A percentile compares a stretch with the other conserved stretches of the same genome.
Evolutionary conservation across 140 eudicot species (phyloP).

Genomic region (Flaveria floridana): DNA sequence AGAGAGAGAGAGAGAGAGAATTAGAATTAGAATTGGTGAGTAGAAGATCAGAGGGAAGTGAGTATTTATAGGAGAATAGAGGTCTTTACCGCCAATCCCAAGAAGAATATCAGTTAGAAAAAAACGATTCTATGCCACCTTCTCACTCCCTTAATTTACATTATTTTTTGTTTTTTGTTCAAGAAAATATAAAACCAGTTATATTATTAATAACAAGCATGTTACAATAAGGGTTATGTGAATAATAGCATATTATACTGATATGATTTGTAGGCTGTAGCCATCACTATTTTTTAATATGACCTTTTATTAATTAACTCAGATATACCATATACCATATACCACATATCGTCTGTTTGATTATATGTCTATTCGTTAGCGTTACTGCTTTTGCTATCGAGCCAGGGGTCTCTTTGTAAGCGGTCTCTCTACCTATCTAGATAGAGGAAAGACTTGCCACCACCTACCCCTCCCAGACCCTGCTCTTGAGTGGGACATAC

Average conservation of each 20-base stretch:
- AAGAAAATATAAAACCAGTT: neutral
- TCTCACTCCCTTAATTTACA: conserved; percentile 14
- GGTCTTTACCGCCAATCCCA: conserved; percentile 77
- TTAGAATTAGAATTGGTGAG: neutral
- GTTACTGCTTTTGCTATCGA: too few relatives aligned
- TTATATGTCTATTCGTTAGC: too few relatives aligned
- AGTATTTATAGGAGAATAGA: conserved; percentile 50
- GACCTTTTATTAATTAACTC: neutral
- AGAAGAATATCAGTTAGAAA: conserved; percentile 62
- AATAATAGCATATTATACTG: neutral
- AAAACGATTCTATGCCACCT: conserved; percentile 28
- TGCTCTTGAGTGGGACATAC: too few relatives aligned
- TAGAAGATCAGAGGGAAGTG: conserved; percentile 29
- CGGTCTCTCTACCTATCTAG: too few relatives aligned
- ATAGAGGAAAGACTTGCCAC: too few relatives aligned
- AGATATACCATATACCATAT: too few relatives aligned
- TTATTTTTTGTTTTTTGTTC: neutral
- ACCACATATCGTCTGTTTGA: too few relatives aligned
- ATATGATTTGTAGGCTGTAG: neutral
- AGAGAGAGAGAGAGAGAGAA: neutral
- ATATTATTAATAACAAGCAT: neutral
- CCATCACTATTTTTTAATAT: neutral
- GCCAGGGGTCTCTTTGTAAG: too few relatives aligned
- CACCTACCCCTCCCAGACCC: too few relatives aligned
- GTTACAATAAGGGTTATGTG: neutral